These are phyloP conservation scores for Colletotrichum plurivorum DNA, from an alignment of 2,329 filamentous ascomycete species.

Conservation along the genomic window DNA sequence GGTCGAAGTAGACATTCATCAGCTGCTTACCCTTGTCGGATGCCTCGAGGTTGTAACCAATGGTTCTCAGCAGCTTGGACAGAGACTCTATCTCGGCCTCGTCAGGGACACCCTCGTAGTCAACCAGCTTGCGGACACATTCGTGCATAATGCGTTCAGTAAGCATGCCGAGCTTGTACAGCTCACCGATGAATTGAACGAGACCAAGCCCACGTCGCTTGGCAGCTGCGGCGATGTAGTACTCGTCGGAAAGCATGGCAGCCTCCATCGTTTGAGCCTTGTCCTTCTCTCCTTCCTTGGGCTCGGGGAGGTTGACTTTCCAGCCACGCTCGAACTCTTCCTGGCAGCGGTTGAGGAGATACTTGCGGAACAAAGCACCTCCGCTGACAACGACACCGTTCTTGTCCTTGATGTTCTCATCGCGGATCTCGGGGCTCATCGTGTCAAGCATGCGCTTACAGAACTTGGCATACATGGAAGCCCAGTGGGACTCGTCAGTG, in stretches of 20 bases:
- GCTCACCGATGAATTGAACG: slow-evolving; percentile 98
- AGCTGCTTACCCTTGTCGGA: slow-evolving; percentile 86
- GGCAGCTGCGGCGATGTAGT: slow-evolving; percentile 92
- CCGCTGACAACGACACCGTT: slow-evolving; percentile 89
- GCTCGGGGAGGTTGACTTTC: slow-evolving; percentile 89
- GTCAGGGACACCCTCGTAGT: slow-evolving; percentile 93
- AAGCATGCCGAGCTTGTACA: slow-evolving; percentile 99
- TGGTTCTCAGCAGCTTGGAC: slow-evolving; percentile 91
- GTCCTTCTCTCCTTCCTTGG: slow-evolving; percentile 72
- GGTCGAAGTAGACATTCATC: slow-evolving; percentile 94
- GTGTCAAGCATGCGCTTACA: slow-evolving; percentile 96
- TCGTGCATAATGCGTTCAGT: slow-evolving; percentile 99
- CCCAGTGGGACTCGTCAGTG: slow-evolving; percentile 98
- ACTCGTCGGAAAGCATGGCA: slow-evolving; percentile 92
- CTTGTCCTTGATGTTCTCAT: slow-evolving; percentile 95
- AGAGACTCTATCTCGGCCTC: slow-evolving; percentile 97
- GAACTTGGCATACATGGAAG: slow-evolving; percentile 98
- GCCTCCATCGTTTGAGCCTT: slow-evolving; percentile 75
- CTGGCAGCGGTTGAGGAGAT: slow-evolving; percentile 97
- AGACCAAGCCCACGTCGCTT: slow-evolving; percentile 98
- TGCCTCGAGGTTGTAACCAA: slow-evolving; percentile 87
- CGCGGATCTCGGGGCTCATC: slow-evolving; percentile 95
- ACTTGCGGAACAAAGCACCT: slow-evolving; percentile 97
- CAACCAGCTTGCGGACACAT: slow-evolving; percentile 96
- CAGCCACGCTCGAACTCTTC: slow-evolving; percentile 99